Percentiles rank a stretch among this genome's conserved stretches.
Evolutionary conservation across 257 asterid genomes (phyloP).

Genomic region (Solanum gandarillasii): DNA sequence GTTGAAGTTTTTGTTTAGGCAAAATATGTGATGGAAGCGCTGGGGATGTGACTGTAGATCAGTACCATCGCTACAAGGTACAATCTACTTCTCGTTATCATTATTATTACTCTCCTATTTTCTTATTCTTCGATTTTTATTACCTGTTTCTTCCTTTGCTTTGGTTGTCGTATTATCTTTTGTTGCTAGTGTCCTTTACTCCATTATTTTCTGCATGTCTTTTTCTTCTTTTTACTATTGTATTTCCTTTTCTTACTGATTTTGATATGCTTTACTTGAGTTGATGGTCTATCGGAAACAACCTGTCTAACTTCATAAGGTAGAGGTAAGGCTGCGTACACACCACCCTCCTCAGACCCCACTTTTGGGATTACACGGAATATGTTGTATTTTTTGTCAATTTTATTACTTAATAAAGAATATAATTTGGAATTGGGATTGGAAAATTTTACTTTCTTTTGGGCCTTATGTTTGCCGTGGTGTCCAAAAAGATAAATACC

Average conservation of each 20-base stretch:
- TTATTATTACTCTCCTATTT: background rate
- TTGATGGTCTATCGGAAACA: background rate
- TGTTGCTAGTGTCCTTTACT: background rate
- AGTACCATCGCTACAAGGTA: constrained; percentile 47
- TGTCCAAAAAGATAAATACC: background rate
- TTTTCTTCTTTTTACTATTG: background rate
- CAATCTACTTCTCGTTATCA: background rate
- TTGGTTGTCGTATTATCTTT: background rate
- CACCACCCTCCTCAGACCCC: background rate
- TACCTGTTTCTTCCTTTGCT: background rate
- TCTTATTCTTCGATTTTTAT: background rate
- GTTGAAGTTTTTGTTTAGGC: constrained; percentile 7
- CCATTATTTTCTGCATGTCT: background rate
- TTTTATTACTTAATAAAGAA: background rate
- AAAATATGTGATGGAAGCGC: constrained; percentile 42
- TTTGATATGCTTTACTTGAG: background rate
- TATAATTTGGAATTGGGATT: background rate
- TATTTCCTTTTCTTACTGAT: background rate
- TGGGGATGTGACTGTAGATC: constrained; percentile 44
- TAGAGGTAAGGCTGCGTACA: background rate
- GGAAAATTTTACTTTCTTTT: background rate
- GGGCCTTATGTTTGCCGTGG: background rate
- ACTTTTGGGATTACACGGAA: background rate
- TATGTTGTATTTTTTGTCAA: background rate
- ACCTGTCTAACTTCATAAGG: background rate